Evolutionary conservation across 1,284 basidiomycete genomes (phyloP), one percentile per base, ranked within the genome.

Genomic region (Apiotrichum domesticum): DNA sequence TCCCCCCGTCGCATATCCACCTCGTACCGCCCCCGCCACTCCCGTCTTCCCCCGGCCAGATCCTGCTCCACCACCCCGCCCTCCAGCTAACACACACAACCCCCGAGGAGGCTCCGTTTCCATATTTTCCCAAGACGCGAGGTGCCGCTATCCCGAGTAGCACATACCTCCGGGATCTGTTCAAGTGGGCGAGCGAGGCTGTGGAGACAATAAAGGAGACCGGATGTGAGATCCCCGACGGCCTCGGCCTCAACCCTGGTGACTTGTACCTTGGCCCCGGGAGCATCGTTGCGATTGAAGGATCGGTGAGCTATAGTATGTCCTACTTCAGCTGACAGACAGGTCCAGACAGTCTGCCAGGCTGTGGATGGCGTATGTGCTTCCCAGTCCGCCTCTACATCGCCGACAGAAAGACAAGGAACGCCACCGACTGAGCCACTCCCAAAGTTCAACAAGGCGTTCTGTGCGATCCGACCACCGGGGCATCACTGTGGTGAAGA

Each of bases 401-500:
- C 48, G n/a, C 48, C 37, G 8, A 37, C 34, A 10, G 13, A 9
- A 4, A 10, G 14, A 10, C 48, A 5, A 11, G 29, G 7, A 14
- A 67, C 63, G 1, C 63, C 69, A 2, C 63, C 66, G 1, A 29
- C 44, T 0, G 52, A 63, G 37, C 14, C n/a, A 14, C 11, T 39
- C 29, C 51, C 37, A 14, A 34, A n/a, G 15, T 65, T 66, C 51
- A 72, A 56, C 11, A 82, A 84, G 39, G 88, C 87, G 0, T 95
- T 95, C 72, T 90, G 90, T 10, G 86, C 85, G 0, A 82, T 95
- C 35, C 78, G 92, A 45, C 92, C 92, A 0, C 92, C 92, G 0
- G 92, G 92, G 0, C 91, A 93, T 78, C 92, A 94, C 67, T 95
- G 91, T 66, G 88, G 88, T 2, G 89, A 91, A 73, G 84, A 90